phyloP scores from a whole-genome alignment of 78 protist genomes.

The Protostelium mycophagum region DNA sequence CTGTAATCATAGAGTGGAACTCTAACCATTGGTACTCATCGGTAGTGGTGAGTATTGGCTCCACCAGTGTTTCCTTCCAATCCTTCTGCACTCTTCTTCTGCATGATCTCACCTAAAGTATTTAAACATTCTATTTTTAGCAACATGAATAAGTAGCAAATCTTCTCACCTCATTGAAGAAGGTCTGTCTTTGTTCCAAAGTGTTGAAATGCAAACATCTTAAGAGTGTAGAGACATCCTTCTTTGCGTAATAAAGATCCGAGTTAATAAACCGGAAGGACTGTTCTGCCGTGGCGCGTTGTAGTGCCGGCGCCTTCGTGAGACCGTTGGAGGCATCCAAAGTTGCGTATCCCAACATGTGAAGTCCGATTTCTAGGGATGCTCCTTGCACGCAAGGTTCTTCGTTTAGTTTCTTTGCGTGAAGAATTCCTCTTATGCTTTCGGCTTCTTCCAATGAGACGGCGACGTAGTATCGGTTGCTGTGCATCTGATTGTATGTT shows the following conservation, averaged over 20 bases:
- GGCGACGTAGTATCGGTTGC: slow-evolving; percentile 11
- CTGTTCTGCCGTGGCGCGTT: background rate
- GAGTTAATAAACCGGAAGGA: background rate
- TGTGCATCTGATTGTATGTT: background rate
- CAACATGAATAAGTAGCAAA: background rate
- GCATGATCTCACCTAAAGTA: background rate
- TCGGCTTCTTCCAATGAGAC: slow-evolving; percentile 73
- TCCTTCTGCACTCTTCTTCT: background rate
- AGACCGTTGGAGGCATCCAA: background rate
- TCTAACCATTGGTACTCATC: background rate
- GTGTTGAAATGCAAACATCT: background rate
- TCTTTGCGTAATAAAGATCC: background rate
- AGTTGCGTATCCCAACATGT: background rate
- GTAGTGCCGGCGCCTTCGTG: background rate
- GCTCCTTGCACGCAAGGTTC: background rate
- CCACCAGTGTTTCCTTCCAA: background rate
- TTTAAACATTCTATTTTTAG: no score
- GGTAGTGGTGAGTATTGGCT: background rate
- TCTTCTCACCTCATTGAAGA: background rate
- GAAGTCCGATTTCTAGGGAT: background rate
- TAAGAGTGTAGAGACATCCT: background rate
- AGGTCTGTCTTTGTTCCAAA: background rate
- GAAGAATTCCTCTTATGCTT: slow-evolving; percentile 42
- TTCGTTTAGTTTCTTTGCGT: background rate
- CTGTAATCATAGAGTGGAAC: background rate